Evolutionary conservation across 139 green algal species (phyloP), one percentile per base, ranked within the genome.

Genomic region (Mychonastes homosphaera): DNA sequence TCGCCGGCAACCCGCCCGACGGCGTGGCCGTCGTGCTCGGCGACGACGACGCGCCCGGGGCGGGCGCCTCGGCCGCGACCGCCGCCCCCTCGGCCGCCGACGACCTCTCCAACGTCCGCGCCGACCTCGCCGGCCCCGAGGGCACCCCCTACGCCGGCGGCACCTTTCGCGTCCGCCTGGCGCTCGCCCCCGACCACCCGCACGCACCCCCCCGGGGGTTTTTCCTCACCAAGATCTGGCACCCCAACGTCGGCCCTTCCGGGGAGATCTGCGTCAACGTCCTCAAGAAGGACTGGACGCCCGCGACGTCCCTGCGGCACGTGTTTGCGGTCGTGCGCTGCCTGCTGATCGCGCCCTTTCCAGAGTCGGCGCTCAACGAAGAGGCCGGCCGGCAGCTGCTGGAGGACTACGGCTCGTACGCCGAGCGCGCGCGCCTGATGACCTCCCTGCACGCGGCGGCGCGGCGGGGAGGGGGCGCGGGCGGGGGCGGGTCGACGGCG

Each of bases 211-310:
- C 84, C 66, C 91, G 72, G 73, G 83, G 84, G 41, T 64, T 63
- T 27, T 96, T 96, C 62, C 28, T 85, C 7, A 96, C 87, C 4
- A 89, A 84, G 45, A 91, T 98, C n/a, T 98, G 61, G 60, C 92
- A 98, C 63, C 92, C 92, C 4, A 98, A 98, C 62, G 80, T 98
- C 5, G 84, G 83, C 32, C 62, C 76, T 18, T 48, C 46, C 3
- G 92, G 92, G 2, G 92, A 98, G 46, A 96, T 98, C 56, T 98
- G 92, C 45, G 92, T 98, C 16, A 98, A 98, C 56, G 89, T 94
- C 28, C 79, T 98, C 4, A 97, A 98, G 68, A 80, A 80, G 33
- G 91, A 98, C 72, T 98, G 91, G 91, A 83, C 72, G 44, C 68
- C 83, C 4, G 81, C 81, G 23, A 59, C 91, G 35, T 89, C 88